Conservation (phyloP, 345 rosid genomes). For the Psidium guajava region DNA sequence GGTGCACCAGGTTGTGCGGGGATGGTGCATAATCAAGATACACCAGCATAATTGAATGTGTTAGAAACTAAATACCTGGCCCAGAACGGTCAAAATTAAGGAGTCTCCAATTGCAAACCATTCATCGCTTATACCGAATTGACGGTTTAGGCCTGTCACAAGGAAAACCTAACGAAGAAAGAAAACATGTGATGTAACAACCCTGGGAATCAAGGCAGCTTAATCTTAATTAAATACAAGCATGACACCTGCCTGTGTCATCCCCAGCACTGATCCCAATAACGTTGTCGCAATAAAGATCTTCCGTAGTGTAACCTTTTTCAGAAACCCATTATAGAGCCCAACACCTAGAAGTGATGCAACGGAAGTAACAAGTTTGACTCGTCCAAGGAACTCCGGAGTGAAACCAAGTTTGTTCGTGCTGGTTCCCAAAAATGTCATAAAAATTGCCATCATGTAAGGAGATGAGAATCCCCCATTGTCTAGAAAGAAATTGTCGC, state of each 20-base stretch:
- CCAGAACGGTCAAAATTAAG: constrained; percentile 75
- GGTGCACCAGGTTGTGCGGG: neutral
- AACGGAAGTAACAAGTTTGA: constrained; percentile 76
- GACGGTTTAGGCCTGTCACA: constrained; percentile 70
- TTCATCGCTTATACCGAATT: constrained; percentile 79
- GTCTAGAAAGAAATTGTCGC: neutral
- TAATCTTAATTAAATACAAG: neutral
- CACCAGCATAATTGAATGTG: neutral
- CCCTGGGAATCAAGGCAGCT: neutral
- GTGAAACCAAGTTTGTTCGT: constrained; percentile 95
- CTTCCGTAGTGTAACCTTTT: constrained; percentile 66
- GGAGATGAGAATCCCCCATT: neutral
- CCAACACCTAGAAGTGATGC: constrained; percentile 93
- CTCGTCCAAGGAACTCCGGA: constrained; percentile 93
- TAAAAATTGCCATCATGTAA: neutral
- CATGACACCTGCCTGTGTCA: constrained; percentile 70
- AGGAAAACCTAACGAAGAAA: constrained; percentile 57
- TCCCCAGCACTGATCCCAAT: constrained; percentile 74
- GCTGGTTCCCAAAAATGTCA: constrained; percentile 25
- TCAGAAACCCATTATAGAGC: constrained; percentile 83
- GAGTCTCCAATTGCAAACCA: constrained; percentile 99
- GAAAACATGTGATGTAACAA: neutral
- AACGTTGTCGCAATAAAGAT: constrained; percentile 70
- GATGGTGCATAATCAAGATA: neutral
- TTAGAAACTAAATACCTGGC: constrained; percentile 43